Evolutionary conservation across 208 protist genomes (phyloP), one percentile per base, ranked within the genome.

Genomic region (Leishmania guyanensis): DNA sequence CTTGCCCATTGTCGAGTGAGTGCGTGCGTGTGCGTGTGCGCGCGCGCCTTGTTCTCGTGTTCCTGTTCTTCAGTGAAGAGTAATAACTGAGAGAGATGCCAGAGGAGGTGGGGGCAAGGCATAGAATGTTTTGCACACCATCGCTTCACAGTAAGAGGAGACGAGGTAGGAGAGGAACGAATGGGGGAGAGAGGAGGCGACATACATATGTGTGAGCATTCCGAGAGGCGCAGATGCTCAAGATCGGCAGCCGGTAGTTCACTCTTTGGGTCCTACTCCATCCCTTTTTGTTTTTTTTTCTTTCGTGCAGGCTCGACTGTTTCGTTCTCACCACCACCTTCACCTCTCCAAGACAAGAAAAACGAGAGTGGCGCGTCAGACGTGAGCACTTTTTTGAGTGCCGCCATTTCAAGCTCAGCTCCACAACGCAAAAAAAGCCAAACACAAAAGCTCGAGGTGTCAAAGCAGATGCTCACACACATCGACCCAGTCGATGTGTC

Each of bases 1-100:
- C 73, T 98, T 98, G 9, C 95, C 95, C 95, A 98, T 98, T 16
- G 29, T 82, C 65, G 54, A 53, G 69, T 78, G 65, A 72, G 9
- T 75, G 48, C 43, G 33, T 70, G 50, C 9, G 10, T 68, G 46
- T 33, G 72, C 62, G 65, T 58, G 29, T 72, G 22, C 62, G 46
- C 66, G 58, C 58, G n/a, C 53, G n/a, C 51, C 62, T 17, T 68
- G 60, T 33, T 39, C 56, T 62, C 10, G 56, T 33, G 26, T 33
- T 33, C 26, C 58, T 68, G 4, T 68, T 39, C 62, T 68, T 5
- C 62, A 68, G 62, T 33, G 58, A 64, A 33, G 6, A 22, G 26
- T 33, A 64, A 17, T 29, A 5, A 3, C 26, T 64, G 58, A 33
- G 26, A 33, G 26, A 29, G 58, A n/a, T n/a, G 26, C 26, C 26